A percentile compares a stretch with the other conserved stretches of the same genome.
Conservation (phyloP, 352 stramenopile species). For the Pythium oligandrum region DNA sequence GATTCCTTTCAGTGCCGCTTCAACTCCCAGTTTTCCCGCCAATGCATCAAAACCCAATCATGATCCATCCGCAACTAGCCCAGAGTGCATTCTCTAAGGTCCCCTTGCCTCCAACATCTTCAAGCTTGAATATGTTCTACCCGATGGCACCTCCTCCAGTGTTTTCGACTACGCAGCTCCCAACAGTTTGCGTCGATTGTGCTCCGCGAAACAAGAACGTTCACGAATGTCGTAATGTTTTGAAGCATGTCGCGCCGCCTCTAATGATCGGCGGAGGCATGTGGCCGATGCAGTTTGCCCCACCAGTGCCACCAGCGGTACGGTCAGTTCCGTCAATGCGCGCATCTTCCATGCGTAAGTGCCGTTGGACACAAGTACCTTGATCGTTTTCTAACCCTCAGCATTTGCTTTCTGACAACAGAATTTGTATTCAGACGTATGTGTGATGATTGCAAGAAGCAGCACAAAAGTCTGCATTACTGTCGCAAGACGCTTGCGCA, state of each 20-base stretch:
- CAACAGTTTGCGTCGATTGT: constrained; percentile 23
- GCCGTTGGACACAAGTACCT: constrained; percentile 1
- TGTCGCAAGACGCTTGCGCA: constrained; percentile 67
- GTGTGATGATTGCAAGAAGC: constrained; percentile 63
- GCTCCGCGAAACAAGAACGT: constrained; percentile 11
- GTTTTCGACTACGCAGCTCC: constrained; percentile 22
- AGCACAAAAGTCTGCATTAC: constrained; percentile 57
- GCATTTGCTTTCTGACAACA: neutral
- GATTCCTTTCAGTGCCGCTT: too few species aligned
- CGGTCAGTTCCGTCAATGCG: constrained; percentile 21
- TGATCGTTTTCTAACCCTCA: too few species aligned
- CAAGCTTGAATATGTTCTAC: constrained; percentile 36
- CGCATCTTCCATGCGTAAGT: neutral
- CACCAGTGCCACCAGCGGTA: constrained; percentile 12
- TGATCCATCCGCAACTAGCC: too few species aligned
- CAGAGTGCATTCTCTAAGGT: constrained; percentile 21
- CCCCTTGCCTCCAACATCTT: constrained; percentile 31
- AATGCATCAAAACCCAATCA: too few species aligned
- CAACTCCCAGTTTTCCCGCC: too few species aligned
- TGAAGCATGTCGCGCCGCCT: constrained; percentile 27
- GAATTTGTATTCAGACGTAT: constrained; percentile 45
- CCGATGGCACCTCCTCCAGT: constrained; percentile 24
- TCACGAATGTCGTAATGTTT: constrained; percentile 24
- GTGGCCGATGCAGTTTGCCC: constrained; percentile 11
- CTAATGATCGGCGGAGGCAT: constrained; percentile 17